Percentiles rank a stretch among this genome's conserved stretches.
These are phyloP conservation scores for Podaxis sp. DNA, from an alignment of 768 basidiomycete species.

Conservation along the genomic window DNA sequence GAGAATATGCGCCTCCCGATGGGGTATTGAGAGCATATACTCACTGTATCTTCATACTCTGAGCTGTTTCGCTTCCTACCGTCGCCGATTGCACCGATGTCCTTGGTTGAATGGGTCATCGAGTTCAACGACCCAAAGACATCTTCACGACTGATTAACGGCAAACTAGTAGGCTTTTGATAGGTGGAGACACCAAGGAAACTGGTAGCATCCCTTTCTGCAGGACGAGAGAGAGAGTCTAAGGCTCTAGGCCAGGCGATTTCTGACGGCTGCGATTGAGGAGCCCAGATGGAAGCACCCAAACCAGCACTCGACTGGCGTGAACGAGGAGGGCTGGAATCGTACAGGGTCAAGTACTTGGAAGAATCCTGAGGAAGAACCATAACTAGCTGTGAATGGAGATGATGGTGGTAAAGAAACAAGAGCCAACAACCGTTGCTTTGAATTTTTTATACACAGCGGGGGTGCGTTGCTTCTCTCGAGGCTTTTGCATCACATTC, in stretches of 20 bases:
- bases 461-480: constrained; percentile 33
- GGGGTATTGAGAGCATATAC: constrained; percentile 24
- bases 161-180: constrained; percentile 20
- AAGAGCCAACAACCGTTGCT: constrained; percentile 32
- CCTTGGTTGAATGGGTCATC: constrained; percentile 31
- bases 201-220: constrained; percentile 39
- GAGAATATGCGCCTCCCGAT: constrained; percentile 19
- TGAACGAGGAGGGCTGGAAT: constrained; percentile 37
- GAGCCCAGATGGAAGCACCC: constrained; percentile 77
- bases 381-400: constrained; percentile 24
- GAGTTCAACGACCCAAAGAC: constrained; percentile 59
- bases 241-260: constrained; percentile 67
- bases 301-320: constrained; percentile 39
- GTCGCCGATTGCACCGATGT: constrained; percentile 78
- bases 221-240: constrained; percentile 57
- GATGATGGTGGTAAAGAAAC: constrained; percentile 44
- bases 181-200: constrained; percentile 20
- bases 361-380: constrained; percentile 32
- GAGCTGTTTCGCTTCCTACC: constrained; percentile 66
- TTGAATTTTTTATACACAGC: constrained; percentile 35
- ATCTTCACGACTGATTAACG: constrained; percentile 51
- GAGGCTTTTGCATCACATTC: constrained; percentile 29
- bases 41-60: constrained; percentile 54
- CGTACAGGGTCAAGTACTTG: constrained; percentile 38
- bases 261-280: constrained; percentile 70